Percentiles rank a stretch among this genome's conserved stretches.
Evolutionary conservation across 2,329 filamentous ascomycete species (phyloP).

Genomic region (Penicillium sp.): DNA sequence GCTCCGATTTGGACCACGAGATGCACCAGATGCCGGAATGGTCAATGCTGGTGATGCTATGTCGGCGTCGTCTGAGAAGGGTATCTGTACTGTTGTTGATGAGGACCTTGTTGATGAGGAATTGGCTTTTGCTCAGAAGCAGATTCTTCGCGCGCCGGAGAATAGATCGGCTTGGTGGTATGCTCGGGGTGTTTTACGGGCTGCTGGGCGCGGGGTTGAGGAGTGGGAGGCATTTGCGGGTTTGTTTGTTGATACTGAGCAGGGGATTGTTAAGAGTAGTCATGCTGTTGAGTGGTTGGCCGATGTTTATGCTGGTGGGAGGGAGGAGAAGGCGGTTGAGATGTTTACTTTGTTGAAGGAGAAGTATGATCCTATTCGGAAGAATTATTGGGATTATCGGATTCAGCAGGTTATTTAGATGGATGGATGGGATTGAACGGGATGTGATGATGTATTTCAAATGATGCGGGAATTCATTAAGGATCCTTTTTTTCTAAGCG

Average conservation of each 20-base stretch:
- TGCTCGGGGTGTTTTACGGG: slow-evolving; percentile 73
- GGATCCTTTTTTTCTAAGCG: slow-evolving; percentile 9
- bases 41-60: slow-evolving; percentile 27
- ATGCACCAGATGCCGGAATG: slow-evolving; percentile 44
- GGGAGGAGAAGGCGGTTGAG: slow-evolving; percentile 63
- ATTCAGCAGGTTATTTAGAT: slow-evolving; percentile 43
- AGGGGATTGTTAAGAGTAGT: slow-evolving; percentile 58
- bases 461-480: slow-evolving; percentile 6
- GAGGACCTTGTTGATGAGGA: slow-evolving; percentile 72
- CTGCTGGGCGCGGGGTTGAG: slow-evolving; percentile 59
- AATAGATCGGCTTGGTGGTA: slow-evolving; percentile 97
- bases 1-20: slow-evolving; percentile 73
- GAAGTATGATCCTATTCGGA: slow-evolving; percentile 88
- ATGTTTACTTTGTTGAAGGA: slow-evolving; percentile 75
- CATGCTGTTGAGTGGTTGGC: slow-evolving; percentile 60
- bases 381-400: slow-evolving; percentile 89
- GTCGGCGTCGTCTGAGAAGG: slow-evolving; percentile 30
- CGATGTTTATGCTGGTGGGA: slow-evolving; percentile 51
- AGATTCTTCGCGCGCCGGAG: slow-evolving; percentile 80
- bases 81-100: slow-evolving; percentile 55
- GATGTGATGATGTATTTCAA: neutral
- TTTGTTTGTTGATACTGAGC: slow-evolving; percentile 57
- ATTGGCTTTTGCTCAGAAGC: slow-evolving; percentile 71
- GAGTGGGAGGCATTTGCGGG: slow-evolving; percentile 59
- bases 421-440: slow-evolving; percentile 9